A percentile compares a stretch with the other conserved stretches of the same genome.
phyloP scores from a whole-genome alignment of 345 rosid genomes.

The Melaleuca alternifolia region DNA sequence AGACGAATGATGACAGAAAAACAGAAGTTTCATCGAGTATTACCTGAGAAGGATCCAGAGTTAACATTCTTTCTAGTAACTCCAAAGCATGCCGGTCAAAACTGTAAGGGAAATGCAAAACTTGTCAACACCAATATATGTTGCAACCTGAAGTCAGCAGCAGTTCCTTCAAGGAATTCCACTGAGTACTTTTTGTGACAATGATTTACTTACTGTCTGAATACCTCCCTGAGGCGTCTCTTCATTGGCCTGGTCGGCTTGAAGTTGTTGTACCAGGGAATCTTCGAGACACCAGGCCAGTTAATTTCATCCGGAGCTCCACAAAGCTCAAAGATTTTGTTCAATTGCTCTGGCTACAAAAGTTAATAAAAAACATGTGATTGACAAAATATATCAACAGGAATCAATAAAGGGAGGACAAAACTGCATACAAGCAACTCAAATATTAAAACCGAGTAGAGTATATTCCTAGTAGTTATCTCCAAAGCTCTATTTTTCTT shows the following conservation, averaged over 20 bases:
- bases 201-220: slow-evolving; percentile 53
- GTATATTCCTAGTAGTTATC: not conserved
- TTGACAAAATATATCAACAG: not conserved
- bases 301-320: slow-evolving; percentile 65
- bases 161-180: not conserved
- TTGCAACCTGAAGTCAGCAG: not conserved
- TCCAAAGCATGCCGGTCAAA: slow-evolving; percentile 94
- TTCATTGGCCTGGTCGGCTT: slow-evolving; percentile 66
- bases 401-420: not conserved
- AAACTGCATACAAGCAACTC: not conserved
- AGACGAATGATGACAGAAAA: not conserved
- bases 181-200: not conserved
- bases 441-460: not conserved
- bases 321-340: slow-evolving; percentile 69
- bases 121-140: not conserved
- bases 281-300: slow-evolving; percentile 74
- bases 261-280: slow-evolving; percentile 67
- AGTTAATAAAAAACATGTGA: not conserved
- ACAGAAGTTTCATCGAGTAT: not conserved
- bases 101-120: slow-evolving; percentile 10
- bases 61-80: slow-evolving; percentile 78
- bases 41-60: slow-evolving; percentile 91
- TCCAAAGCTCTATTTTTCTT: not conserved
- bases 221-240: slow-evolving; percentile 75
- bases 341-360: slow-evolving; percentile 60